These are phyloP conservation scores for Ricinus communis DNA, from an alignment of 345 rosid species.

Conservation along the genomic window DNA sequence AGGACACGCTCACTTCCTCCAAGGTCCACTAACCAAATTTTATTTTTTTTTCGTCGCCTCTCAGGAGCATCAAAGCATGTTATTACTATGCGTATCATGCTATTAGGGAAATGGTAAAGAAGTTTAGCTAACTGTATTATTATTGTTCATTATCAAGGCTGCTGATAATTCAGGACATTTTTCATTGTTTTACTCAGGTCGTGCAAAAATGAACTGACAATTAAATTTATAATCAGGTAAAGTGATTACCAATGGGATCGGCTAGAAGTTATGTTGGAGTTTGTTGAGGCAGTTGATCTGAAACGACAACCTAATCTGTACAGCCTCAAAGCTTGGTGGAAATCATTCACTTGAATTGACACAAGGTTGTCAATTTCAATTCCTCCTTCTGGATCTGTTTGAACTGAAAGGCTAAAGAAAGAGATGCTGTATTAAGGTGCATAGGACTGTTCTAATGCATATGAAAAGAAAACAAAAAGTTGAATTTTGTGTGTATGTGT, in stretches of 20 bases:
- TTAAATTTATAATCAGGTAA: not conserved
- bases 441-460: slow-evolving; percentile 12
- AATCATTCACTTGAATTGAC: slow-evolving; percentile 54
- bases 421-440: slow-evolving; percentile 13
- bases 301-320: slow-evolving; percentile 66
- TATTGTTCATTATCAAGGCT: not conserved
- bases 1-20: slow-evolving; percentile 89
- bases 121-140: not conserved
- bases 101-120: slow-evolving; percentile 23
- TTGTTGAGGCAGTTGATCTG: slow-evolving; percentile 79
- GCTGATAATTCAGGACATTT: not conserved
- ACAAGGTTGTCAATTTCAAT: slow-evolving; percentile 63
- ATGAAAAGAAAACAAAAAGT: not conserved
- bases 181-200: not conserved
- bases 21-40: slow-evolving; percentile 76
- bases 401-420: slow-evolving; percentile 62
- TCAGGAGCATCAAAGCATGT: slow-evolving; percentile 57
- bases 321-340: slow-evolving; percentile 62
- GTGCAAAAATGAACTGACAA: not conserved
- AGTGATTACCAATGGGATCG: slow-evolving; percentile 77
- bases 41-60: slow-evolving; percentile 63
- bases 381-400: slow-evolving; percentile 58
- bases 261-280: slow-evolving; percentile 68
- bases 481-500: too few relatives aligned
- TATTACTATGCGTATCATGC: slow-evolving; percentile 67